These are phyloP conservation scores for Fusarium lyarnte DNA, from an alignment of 2,329 filamentous ascomycete species.

Conservation along the genomic window DNA sequence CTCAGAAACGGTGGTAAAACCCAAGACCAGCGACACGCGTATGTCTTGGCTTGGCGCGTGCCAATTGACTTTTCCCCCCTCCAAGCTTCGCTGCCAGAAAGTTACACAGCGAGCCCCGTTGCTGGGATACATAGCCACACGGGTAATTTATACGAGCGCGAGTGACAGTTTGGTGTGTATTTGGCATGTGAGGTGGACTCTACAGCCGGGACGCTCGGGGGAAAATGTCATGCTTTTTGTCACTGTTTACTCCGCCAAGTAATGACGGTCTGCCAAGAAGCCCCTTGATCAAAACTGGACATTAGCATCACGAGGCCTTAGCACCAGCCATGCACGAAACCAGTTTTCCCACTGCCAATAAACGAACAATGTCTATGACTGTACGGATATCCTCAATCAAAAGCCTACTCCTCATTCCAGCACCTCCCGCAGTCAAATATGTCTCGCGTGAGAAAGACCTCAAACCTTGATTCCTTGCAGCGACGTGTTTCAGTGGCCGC, in stretches of 20 bases:
- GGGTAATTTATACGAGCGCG: not conserved
- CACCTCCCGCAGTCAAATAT: not conserved
- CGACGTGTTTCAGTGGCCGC: constrained; percentile 26
- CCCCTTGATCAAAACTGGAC: constrained; percentile 30
- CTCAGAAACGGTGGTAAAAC: constrained; percentile 10
- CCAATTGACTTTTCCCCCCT: not conserved
- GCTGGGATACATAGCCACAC: not conserved
- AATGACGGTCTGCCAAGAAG: constrained; percentile 26
- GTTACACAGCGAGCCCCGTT: not conserved
- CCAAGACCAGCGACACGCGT: constrained; percentile 15
- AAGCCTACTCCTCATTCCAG: not conserved
- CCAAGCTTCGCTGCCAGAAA: not conserved
- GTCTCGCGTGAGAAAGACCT: not conserved
- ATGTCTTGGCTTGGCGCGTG: constrained; percentile 9
- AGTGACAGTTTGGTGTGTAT: not conserved
- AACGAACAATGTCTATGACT: not conserved
- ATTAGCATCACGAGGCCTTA: constrained; percentile 14
- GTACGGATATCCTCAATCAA: not conserved
- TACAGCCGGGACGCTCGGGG: constrained; percentile 11
- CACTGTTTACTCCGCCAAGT: constrained; percentile 15
- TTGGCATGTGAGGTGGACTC: not conserved
- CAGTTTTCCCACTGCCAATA: not conserved
- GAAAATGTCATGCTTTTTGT: not conserved
- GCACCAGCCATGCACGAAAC: constrained; percentile 2
- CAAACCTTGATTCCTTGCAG: constrained; percentile 6